Evolutionary conservation across 2,329 filamentous ascomycete genomes (phyloP), one percentile per base, ranked within the genome.

Genomic region (Trichoderma lentiforme): DNA sequence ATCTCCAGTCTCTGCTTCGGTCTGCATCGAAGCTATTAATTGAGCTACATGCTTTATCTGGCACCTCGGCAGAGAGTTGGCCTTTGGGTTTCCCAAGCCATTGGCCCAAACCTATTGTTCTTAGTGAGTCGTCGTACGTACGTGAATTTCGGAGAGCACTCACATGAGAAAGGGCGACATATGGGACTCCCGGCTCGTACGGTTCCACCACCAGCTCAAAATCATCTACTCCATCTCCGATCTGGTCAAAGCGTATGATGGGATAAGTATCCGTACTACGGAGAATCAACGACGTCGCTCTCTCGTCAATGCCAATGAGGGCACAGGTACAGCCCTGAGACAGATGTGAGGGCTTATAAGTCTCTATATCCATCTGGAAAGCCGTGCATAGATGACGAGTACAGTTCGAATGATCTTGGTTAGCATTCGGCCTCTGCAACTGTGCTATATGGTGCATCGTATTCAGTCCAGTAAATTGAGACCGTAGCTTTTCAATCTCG

Each of bases 131-230:
- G 5, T n/a, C 8, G 12, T 26, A 30, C 9, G 3, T 28, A 21
- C 28, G 8, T 26, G 5, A 1, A 7, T n/a, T 4, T n/a, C 32
- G 6, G n/a, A 32, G 63, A 72, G 51, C 71, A 75, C 77, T 69
- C 73, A 76, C 77, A 68, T 82, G 81, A 1, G 80, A 82, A 24
- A 82, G 74, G 4, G 81, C 80, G 7, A 82, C 76, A 73, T 79
- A 82, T 9, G 76, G 72, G 1, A 73, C 72, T 3, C 74, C 75
- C 0, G 72, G 70, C n/a, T 73, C 67, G 39, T 76, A 79, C 6
- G 73, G 70, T 24, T 81, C 76, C 3, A 79, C 72, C 2, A 71
- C 43, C 1, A 78, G 66, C 12, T 71, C 63, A 21, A 78, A 62
- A n/a, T 74, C 68, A 6, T 71, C 68, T n/a, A 53, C 14, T 15